A percentile compares a stretch with the other conserved stretches of the same genome.
phyloP scores from a whole-genome alignment of 441 rosid genomes.

The Hura crepitans region DNA sequence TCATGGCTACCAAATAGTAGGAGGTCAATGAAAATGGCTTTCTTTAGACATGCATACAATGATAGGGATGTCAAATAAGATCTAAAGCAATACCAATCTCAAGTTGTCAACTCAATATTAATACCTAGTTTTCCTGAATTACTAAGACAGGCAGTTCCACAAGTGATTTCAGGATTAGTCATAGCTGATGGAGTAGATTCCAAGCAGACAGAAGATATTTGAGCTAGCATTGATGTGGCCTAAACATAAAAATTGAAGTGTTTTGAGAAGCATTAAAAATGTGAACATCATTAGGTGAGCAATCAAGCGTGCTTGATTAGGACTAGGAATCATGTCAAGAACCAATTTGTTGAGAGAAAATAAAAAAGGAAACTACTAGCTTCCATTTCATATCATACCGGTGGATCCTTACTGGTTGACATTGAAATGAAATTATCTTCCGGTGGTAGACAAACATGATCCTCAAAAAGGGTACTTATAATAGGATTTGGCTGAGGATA shows the following conservation, averaged over 20 bases:
- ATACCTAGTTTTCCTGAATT: slow-evolving; percentile 32
- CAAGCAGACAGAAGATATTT: slow-evolving; percentile 28
- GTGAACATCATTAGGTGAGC: slow-evolving; percentile 1
- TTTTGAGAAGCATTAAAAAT: not conserved
- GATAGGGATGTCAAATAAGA: slow-evolving; percentile 2
- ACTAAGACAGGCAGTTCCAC: slow-evolving; percentile 25
- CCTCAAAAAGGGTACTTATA: slow-evolving; percentile 44
- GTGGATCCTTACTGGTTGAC: slow-evolving; percentile 21
- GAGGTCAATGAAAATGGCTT: not conserved
- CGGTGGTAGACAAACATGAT: slow-evolving; percentile 44
- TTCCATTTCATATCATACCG: slow-evolving; percentile 26
- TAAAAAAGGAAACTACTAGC: not conserved
- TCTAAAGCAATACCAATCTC: not conserved
- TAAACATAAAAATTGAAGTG: slow-evolving; percentile 22
- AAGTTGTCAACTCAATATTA: not conserved
- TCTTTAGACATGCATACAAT: not conserved
- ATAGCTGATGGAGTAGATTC: slow-evolving; percentile 33
- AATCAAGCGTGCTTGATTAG: not conserved
- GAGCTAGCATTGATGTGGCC: slow-evolving; percentile 27
- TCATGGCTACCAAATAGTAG: slow-evolving; percentile 21
- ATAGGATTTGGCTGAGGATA: slow-evolving; percentile 44
- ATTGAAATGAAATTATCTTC: slow-evolving; percentile 23
- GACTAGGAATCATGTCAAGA: not conserved
- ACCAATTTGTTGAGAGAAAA: not conserved
- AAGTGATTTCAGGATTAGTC: slow-evolving; percentile 30